Evolutionary conservation across 345 rosid species (phyloP).

Genomic region (Dovyalis caffra): DNA sequence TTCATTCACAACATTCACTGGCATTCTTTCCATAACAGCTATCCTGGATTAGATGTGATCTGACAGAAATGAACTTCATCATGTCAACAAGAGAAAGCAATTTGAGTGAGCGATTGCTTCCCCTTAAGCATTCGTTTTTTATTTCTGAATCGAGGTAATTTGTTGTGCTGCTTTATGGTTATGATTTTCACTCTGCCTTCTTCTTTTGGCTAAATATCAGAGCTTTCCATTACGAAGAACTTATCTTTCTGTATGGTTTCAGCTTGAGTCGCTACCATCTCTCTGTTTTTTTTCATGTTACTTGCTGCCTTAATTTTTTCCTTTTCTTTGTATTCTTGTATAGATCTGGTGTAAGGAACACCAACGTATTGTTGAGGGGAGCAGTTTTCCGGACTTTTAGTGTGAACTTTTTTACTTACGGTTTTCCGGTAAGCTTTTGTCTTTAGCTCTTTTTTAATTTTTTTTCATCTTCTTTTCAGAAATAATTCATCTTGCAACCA

Average conservation of each 20-base stretch:
- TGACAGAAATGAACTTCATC: slow-evolving; percentile 45
- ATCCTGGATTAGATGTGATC: slow-evolving; percentile 48
- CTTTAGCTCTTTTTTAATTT: not conserved
- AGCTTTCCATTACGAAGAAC: too few species aligned
- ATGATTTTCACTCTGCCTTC: too few species aligned
- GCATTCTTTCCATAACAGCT: slow-evolving; percentile 27
- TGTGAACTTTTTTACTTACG: slow-evolving; percentile 50
- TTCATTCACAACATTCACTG: not conserved
- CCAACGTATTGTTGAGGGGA: slow-evolving; percentile 35
- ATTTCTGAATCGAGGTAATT: slow-evolving; percentile 44
- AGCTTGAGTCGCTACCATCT: not conserved
- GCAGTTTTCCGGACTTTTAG: slow-evolving; percentile 41
- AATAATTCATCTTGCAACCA: not conserved
- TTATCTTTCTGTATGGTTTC: not conserved
- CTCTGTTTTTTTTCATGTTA: not conserved
- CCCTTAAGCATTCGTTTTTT: slow-evolving; percentile 41
- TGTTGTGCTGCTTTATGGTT: not conserved
- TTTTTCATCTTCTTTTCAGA: not conserved
- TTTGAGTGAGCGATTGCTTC: slow-evolving; percentile 43
- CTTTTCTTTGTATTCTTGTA: slow-evolving; percentile 14
- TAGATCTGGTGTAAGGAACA: slow-evolving; percentile 39
- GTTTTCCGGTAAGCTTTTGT: slow-evolving; percentile 39
- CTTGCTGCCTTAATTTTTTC: not conserved
- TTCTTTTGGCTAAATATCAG: too few species aligned
- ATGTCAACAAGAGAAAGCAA: slow-evolving; percentile 31